Conservation (phyloP, 202 grass and related monocot genomes). For the Zoysia matrella region DNA sequence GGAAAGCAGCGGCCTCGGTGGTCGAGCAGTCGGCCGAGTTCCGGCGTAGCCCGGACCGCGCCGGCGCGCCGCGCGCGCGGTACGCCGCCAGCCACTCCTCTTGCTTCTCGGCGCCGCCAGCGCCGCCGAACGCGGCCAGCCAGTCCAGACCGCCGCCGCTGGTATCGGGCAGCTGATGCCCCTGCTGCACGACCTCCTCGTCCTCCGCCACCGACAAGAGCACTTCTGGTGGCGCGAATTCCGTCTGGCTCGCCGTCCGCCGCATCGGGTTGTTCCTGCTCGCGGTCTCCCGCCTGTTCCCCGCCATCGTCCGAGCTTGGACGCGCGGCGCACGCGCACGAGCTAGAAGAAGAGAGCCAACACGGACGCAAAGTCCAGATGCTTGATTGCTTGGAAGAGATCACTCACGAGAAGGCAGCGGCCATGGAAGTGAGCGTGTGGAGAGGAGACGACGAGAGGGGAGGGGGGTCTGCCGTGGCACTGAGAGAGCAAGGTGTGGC, state of each 20-base stretch:
- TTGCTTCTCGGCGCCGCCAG: background rate
- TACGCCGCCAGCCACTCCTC: slow-evolving; percentile 53
- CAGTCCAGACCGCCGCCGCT: slow-evolving; percentile 26
- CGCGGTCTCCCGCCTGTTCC: slow-evolving; percentile 50
- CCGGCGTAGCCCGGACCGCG: slow-evolving; percentile 26
- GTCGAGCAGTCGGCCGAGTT: slow-evolving; percentile 58
- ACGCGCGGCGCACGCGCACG: background rate
- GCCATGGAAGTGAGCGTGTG: slow-evolving; percentile 33
- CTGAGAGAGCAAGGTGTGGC: background rate
- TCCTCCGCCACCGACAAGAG: slow-evolving; percentile 50
- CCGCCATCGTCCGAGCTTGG: background rate
- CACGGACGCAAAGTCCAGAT: background rate
- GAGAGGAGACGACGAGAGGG: slow-evolving; percentile 23
- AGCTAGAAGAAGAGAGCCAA: background rate
- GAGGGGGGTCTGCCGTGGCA: slow-evolving; percentile 10
- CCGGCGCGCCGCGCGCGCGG: slow-evolving; percentile 43
- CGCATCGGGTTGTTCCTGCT: slow-evolving; percentile 57
- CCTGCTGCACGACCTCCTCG: slow-evolving; percentile 4
- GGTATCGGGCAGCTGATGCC: background rate
- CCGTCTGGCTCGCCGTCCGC: slow-evolving; percentile 81
- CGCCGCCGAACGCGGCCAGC: slow-evolving; percentile 41
- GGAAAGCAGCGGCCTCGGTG: slow-evolving; percentile 70
- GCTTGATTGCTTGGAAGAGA: background rate
- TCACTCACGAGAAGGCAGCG: background rate
- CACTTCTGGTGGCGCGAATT: slow-evolving; percentile 59